A percentile compares a stretch with the other conserved stretches of the same genome.
Conservation (phyloP, 805 yeast species). For the Lachancea meyersii region DNA sequence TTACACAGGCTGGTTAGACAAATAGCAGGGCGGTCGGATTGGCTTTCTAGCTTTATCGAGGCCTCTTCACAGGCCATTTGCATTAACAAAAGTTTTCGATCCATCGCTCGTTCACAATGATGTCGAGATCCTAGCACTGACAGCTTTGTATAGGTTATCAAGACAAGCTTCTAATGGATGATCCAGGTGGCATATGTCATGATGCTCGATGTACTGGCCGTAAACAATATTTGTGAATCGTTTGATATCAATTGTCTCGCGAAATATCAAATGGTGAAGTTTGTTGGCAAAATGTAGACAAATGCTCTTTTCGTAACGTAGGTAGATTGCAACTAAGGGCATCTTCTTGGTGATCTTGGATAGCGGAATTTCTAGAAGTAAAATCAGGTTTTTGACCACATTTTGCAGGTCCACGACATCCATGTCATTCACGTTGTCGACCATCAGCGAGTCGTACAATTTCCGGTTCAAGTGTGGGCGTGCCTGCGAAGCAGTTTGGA, state of each 20-base stretch:
- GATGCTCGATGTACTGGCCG: slow-evolving; percentile 16
- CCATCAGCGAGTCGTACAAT: slow-evolving; percentile 19
- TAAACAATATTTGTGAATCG: slow-evolving; percentile 20
- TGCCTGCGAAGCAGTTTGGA: slow-evolving; percentile 17
- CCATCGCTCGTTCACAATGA: slow-evolving; percentile 3
- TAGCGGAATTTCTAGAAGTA: slow-evolving; percentile 31
- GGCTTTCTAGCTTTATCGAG: too few species aligned
- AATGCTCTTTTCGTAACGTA: slow-evolving; percentile 26
- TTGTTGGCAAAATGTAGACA: slow-evolving; percentile 31
- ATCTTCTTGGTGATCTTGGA: slow-evolving; percentile 24
- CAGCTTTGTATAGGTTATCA: slow-evolving; percentile 27
- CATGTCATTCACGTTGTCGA: slow-evolving; percentile 28
- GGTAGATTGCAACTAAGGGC: slow-evolving; percentile 22
- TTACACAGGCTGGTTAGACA: neutral
- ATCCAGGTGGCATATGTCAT: slow-evolving; percentile 16
- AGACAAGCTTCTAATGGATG: slow-evolving; percentile 28
- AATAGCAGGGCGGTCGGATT: neutral
- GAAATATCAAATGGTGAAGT: slow-evolving; percentile 29
- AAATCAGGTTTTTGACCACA: slow-evolving; percentile 31
- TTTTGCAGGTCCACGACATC: slow-evolving; percentile 32
- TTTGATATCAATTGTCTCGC: slow-evolving; percentile 24
- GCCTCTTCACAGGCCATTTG: neutral
- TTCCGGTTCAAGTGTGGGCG: slow-evolving; percentile 25
- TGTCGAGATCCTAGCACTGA: slow-evolving; percentile 13
- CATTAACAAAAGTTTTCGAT: neutral